These are phyloP conservation scores for Ascobolus immersus DNA, from an alignment of 495 filamentous ascomycete species.

Conservation along the genomic window DNA sequence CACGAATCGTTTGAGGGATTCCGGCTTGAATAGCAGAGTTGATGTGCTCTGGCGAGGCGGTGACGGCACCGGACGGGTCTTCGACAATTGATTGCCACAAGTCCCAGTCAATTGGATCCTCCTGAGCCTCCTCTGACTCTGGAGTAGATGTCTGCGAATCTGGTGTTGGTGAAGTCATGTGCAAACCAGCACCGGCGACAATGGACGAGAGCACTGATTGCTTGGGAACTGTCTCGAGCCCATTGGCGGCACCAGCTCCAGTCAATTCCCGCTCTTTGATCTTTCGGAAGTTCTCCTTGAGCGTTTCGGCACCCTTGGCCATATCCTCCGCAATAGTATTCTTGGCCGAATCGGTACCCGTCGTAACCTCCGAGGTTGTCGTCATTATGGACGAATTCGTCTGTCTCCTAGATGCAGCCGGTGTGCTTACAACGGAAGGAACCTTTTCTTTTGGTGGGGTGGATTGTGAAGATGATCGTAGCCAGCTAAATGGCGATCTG, in stretches of 20 bases:
- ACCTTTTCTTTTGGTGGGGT: conserved; percentile 4
- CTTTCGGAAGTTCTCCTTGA: conserved; percentile 15
- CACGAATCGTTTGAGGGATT: conserved; percentile 80
- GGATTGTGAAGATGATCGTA: conserved; percentile 9
- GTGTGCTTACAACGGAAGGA: not conserved
- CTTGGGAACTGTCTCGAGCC: conserved; percentile 3
- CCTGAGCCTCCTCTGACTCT: conserved; percentile 6
- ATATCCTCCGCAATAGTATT: conserved; percentile 9
- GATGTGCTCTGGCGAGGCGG: conserved; percentile 64
- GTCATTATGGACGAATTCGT: conserved; percentile 14
- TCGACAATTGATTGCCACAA: conserved; percentile 91
- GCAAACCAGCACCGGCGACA: too few species aligned
- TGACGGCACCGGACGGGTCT: conserved; percentile 62
- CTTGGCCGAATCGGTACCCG: conserved; percentile 10
- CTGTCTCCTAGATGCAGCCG: conserved; percentile 10
- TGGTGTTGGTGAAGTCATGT: not conserved
- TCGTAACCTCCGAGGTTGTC: conserved; percentile 10
- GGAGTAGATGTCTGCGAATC: not conserved
- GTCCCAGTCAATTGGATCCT: conserved; percentile 61
- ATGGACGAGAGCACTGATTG: conserved; percentile 9
- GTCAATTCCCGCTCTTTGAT: conserved; percentile 12
- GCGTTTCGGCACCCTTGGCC: conserved; percentile 12
- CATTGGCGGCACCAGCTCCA: conserved; percentile 1
- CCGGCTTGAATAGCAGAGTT: conserved; percentile 76
- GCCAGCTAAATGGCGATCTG: conserved; percentile 16